A percentile compares a stretch with the other conserved stretches of the same genome.
Conservation (phyloP, 495 filamentous ascomycete species). For the Pseudotulostoma volvatum region DNA sequence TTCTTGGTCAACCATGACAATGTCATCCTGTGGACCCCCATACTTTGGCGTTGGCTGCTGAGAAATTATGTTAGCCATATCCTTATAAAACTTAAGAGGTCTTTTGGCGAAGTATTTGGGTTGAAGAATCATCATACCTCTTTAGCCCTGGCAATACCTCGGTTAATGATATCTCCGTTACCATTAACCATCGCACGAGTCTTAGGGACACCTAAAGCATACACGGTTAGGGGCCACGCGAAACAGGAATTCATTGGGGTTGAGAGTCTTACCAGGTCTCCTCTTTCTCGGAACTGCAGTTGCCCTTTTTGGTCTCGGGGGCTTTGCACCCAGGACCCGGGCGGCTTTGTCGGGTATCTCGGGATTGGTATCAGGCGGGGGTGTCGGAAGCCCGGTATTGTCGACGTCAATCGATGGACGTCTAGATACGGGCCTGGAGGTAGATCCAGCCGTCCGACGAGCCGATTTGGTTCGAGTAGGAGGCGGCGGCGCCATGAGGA, state of each 20-base stretch:
- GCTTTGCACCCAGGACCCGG: constrained; percentile 38
- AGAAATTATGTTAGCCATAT: no score
- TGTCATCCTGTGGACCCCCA: constrained; percentile 24
- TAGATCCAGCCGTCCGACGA: constrained; percentile 21
- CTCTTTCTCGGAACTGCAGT: constrained; percentile 21
- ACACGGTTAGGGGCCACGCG: constrained; percentile 3
- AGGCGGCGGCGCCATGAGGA: constrained; percentile 34
- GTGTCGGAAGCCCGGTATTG: constrained; percentile 31
- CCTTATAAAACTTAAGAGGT: no score
- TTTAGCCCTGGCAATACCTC: no score
- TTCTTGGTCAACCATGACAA: constrained; percentile 32
- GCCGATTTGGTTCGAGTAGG: constrained; percentile 34
- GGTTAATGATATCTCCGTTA: constrained; percentile 41
- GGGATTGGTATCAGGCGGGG: constrained; percentile 33
- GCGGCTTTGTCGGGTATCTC: constrained; percentile 40
- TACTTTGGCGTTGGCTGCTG: no score
- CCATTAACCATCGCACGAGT: constrained; percentile 43
- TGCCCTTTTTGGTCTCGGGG: constrained; percentile 20
- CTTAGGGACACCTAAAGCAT: constrained; percentile 30
- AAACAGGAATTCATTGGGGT: background rate
- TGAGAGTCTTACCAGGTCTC: constrained; percentile 20
- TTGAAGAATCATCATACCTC: no score
- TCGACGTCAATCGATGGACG: constrained; percentile 35
- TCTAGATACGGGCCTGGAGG: constrained; percentile 26
- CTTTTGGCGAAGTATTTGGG: no score